Evolutionary conservation across 2,329 filamentous ascomycete genomes (phyloP).

Genomic region (Endocalyx cinctus): DNA sequence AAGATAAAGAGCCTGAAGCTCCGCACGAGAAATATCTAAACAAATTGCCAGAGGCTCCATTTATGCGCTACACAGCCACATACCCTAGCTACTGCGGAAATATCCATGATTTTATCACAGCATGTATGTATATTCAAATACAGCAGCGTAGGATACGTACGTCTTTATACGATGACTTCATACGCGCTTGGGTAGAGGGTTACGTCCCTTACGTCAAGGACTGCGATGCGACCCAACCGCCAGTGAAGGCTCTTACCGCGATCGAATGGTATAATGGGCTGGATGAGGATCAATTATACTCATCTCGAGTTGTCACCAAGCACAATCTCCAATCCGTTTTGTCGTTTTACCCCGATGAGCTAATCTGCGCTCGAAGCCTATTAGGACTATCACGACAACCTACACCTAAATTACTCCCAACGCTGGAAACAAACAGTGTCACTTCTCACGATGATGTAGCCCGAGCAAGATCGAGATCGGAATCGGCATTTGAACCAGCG

Average conservation of each 20-base stretch:
- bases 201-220: slow-evolving; percentile 25
- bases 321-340: slow-evolving; percentile 24
- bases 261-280: slow-evolving; percentile 30
- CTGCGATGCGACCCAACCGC: slow-evolving; percentile 19
- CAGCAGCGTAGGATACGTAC: slow-evolving; percentile 21
- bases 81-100: slow-evolving; percentile 26
- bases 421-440: too few species aligned
- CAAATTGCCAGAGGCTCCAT: too few species aligned
- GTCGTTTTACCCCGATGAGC: slow-evolving; percentile 21
- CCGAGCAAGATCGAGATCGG: too few species aligned
- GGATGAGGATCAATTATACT: slow-evolving; percentile 23
- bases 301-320: slow-evolving; percentile 22
- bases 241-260: slow-evolving; percentile 18
- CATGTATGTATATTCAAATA: slow-evolving; percentile 25
- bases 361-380: slow-evolving; percentile 7
- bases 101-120: slow-evolving; percentile 23
- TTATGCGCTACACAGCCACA: slow-evolving; percentile 19
- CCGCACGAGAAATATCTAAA: too few species aligned
- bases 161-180: slow-evolving; percentile 31
- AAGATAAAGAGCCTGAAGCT: too few species aligned
- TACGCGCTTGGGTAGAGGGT: slow-evolving; percentile 27
- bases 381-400: slow-evolving; percentile 7
- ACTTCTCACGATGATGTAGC: too few species aligned
- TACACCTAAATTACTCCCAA: slow-evolving; percentile 1
- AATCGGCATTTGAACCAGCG: not conserved